Percentiles rank a stretch among this genome's conserved stretches.
Conservation (phyloP, 768 basidiomycete species). For the Cystofilobasidium capitatum region DNA sequence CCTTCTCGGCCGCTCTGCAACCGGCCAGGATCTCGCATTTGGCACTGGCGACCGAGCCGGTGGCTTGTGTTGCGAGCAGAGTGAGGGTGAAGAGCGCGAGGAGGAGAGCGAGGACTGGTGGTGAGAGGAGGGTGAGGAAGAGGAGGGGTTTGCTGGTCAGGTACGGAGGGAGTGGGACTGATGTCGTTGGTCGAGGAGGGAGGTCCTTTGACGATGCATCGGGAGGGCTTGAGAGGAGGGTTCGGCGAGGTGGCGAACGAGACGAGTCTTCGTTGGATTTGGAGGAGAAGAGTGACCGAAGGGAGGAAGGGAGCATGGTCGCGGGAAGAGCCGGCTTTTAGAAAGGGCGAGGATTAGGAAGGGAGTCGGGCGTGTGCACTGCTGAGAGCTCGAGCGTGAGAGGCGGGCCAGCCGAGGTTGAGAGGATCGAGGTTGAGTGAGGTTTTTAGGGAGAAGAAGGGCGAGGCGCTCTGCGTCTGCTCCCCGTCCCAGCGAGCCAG, state of each 20-base stretch:
- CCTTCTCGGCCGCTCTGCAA: slow-evolving; percentile 73
- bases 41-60: slow-evolving; percentile 52
- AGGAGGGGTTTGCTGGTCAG: slow-evolving; percentile 72
- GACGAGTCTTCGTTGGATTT: not conserved
- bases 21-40: slow-evolving; percentile 69
- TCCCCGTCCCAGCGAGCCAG: too few species aligned
- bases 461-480: too few species aligned
- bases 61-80: slow-evolving; percentile 43
- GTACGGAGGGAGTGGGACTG: slow-evolving; percentile 57
- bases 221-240: not conserved
- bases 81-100: slow-evolving; percentile 78
- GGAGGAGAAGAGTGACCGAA: not conserved
- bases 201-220: not conserved
- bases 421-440: not conserved
- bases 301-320: not conserved
- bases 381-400: too few species aligned
- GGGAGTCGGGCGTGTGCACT: too few species aligned
- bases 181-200: not conserved
- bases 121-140: slow-evolving; percentile 82
- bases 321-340: too few species aligned
- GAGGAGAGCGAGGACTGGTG: slow-evolving; percentile 76
- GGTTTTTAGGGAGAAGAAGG: too few species aligned
- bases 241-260: not conserved
- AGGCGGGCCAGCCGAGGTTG: not conserved
- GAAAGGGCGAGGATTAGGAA: too few species aligned